Base-by-base conservation (phyloP, 2,329 filamentous ascomycete species). In the Exserohilum rostratum region DNA sequence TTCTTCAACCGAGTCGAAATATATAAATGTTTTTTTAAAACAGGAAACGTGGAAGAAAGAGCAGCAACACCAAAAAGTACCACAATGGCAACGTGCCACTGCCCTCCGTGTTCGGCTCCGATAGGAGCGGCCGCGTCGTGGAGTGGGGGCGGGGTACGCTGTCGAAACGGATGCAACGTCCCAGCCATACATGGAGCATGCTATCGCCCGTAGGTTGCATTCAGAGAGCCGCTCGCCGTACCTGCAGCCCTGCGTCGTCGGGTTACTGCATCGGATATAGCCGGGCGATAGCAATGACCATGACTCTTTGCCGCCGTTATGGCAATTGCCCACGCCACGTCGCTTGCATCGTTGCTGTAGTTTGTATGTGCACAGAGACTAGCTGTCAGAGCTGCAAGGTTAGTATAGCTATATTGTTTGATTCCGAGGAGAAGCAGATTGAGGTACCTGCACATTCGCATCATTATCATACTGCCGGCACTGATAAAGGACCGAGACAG, bases 261-360 rank as follows among this genome's bases (percentile, higher is more conserved):
- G 59, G 9, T 62, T 64, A 62, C 61, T 58, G 30, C 37, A 59
- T 58, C 25, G 37, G 59, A 57, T 35, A 30, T 50, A 42, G 50
- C 57, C 59, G 56, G 45, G 31, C 33, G 43, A 46, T 34, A 46
- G 20, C 30, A n/a, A 15, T n/a, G 13, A 7, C n/a, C 13, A 46
- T 45, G 42, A 45, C 30, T 45, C 18, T 34, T 25, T 20, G 12
- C 4, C 7, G 20, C n/a, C 33, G 43, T 34, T 30, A 35, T 17
- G 15, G 9, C 27, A 29, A 4, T 5, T 7, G 22, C 22, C 22
- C 22, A 25, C 22, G 22, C 22, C 22, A 25, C 22, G 22, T 25
- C 7, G 22, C 22, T 25, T 25, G 22, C 22, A 25, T n/a, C n/a
- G n/a, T n/a, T n/a, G n/a, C n/a, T n/a, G n/a, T n/a, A n/a, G n/a